Base-by-base conservation (phyloP, 2,329 filamentous ascomycete species). In the Trichoderma arundinaceum region DNA sequence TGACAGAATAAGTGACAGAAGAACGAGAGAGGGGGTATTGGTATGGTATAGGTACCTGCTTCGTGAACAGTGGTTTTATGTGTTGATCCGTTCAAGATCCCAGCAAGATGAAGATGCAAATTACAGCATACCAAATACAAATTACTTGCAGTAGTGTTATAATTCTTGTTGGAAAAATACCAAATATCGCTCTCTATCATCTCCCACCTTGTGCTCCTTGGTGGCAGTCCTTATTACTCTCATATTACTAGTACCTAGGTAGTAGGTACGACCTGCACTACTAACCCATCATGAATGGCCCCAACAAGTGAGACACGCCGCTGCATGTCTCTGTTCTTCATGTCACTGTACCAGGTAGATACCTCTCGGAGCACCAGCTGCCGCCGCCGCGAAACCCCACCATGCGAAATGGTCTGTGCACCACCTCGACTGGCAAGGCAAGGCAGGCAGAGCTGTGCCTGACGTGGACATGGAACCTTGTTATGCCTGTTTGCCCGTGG, bases 381-480 rank as follows among this genome's bases (percentile, higher is more conserved):
- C 39, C 38, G 22, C n/a, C 17, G 13, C 35, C 13, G 22, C 22
- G 22, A 28, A 4, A 63, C 59, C 59, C 52, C 61, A 56, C 61
- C 51, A 32, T 8, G 10, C 35, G 10, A 32, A 44, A 15, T 71
- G 73, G 72, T 64, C 73, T 68, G 73, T 74, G 73, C 73, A 65
- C 56, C 44, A 41, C 66, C 13, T 56, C 28, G 19, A 65, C 38
- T 32, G 66, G 73, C 72, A 77, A 76, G 33, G 75, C 76, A 78
- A 76, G 77, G 76, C 76, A 70, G 77, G 75, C 76, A 78, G 77
- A 77, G 76, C 76, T 77, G 72, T 77, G 75, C 77, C 77, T 82
- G 66, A 67, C 66, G 66, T 67, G 66, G 80, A 82, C 80, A 80
- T 83, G 80, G 78, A 81, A 75, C 69, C 69, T 68, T 51, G 33